Evolutionary conservation across 805 yeast species (phyloP).

Genomic region (Lipomyces mesembrius): DNA sequence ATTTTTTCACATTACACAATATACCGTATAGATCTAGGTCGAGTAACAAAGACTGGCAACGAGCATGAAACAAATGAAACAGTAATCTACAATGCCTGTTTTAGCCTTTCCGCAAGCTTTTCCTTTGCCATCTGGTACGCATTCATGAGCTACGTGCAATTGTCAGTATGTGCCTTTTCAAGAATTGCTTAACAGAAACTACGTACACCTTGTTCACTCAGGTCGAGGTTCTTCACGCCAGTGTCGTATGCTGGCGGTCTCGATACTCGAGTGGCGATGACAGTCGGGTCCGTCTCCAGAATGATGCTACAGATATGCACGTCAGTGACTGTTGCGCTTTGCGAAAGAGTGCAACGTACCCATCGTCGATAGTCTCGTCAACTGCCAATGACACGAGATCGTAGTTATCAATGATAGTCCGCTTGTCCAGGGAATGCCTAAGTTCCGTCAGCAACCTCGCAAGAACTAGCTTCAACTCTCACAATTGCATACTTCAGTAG

Average conservation of each 20-base stretch:
- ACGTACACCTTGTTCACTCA: conserved; percentile 54
- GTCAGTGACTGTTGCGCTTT: background rate
- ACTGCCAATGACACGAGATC: conserved; percentile 84
- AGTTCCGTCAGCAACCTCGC: background rate
- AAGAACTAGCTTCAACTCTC: background rate
- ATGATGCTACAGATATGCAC: conserved; percentile 56
- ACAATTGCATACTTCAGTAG: conserved; percentile 55
- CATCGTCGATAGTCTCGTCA: conserved; percentile 93
- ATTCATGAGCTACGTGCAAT: conserved; percentile 30
- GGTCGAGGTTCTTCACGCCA: conserved; percentile 47
- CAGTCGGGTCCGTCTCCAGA: conserved; percentile 84
- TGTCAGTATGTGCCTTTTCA: conserved; percentile 10
- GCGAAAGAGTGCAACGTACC: background rate
- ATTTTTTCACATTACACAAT: background rate
- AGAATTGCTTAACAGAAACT: conserved; percentile 18
- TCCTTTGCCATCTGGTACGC: conserved; percentile 37
- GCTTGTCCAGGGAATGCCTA: conserved; percentile 67
- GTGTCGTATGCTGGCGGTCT: conserved; percentile 75
- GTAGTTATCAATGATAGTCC: conserved; percentile 76
- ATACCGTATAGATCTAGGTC: background rate
- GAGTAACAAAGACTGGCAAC: background rate
- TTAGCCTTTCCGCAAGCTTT: conserved; percentile 35
- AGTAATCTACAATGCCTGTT: conserved; percentile 32
- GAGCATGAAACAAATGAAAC: background rate
- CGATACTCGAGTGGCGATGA: conserved; percentile 90